Evolutionary conservation across 2,329 filamentous ascomycete genomes (phyloP), one percentile per base, ranked within the genome.

Genomic region (Nakataea oryzae): DNA sequence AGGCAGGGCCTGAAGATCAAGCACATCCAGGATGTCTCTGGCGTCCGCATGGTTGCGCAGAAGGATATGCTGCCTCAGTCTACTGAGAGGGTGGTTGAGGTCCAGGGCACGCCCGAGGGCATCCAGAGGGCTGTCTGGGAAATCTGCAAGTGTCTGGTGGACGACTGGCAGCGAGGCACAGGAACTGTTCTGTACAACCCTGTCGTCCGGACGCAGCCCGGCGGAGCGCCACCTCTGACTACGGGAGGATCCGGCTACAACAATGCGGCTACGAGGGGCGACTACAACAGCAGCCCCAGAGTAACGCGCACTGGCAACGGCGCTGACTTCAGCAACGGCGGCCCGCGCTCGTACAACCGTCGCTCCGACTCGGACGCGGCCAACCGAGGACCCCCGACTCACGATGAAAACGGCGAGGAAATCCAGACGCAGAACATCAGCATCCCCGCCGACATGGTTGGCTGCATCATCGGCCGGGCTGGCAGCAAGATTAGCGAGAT

Each of bases 41-140:
- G 93, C 67, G 95, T 97, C 63, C 93, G 95, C 73, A 99, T 99
- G 95, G 93, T 99, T 59, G 95, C 95, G 54, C 95, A 99, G 77
- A 99, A 99, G 79, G 95, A 99, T 72, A 99, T 99, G 95, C 87
- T 99, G 9, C 95, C 95, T 47, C 95, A 99, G 76, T 99, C 95
- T 7, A 99, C 95, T 41, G 95, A 99, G 80, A 89, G 95, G 67
- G 93, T 99, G 69, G 95, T 99, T 67, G 95, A 99, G 74, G 89
- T 99, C 57, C 93, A 97, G 74, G 95, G 95, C 69, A 93, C 89
- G 24, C 93, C 95, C 21, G 92, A 96, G 62, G 93, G 93, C 64
- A 96, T 99, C 70, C 92, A 97, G 77, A 92, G 93, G 73, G 93
- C 95, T 65, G 84, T 96, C 62, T 97, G 95, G 95, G 95, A 99